Evolutionary conservation across 2,329 filamentous ascomycete species (phyloP), one percentile per base, ranked within the genome.

Genomic region (Huntiella omanensis): DNA sequence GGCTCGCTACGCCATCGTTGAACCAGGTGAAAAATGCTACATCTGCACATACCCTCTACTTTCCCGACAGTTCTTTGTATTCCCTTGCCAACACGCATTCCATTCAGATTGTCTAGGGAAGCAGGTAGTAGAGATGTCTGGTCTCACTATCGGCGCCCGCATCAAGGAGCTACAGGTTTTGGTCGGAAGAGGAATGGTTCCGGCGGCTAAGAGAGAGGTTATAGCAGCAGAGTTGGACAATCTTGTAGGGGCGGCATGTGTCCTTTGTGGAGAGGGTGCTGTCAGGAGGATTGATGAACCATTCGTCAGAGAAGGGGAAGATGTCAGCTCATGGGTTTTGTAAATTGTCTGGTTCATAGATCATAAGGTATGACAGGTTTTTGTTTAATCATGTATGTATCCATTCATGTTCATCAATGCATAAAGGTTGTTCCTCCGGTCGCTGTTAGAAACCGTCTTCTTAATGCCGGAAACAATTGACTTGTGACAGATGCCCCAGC

Each of bases 31-130:
- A 66, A 80, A 84, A 58, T 98, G 91, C 61, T 92, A 88, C 64
- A 75, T 81, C 2, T 98, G 91, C 57, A 75, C 78, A 0, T 63
- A 96, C 47, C 91, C 91, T 7, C 64, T 98, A 46, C 69, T 98
- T 12, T 87, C 83, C 57, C 67, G 87, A 46, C 87, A 95, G 56
- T 98, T 98, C 63, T 98, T 96, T 55, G 91, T 98, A 13, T 98
- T 98, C 54, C 91, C 91, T 0, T 98, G 91, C 61, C 91, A 98
- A 65, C 91, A 98, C 62, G 83, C 87, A 3, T 98, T 98, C 57
- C 91, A 98, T 61, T 88, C 83, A 37, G 91, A 98, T 59, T 98
- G 91, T 59, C 64, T 98, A 42, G 88, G 85, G 0, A 79, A 76
- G 55, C 82, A 81, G 57, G 85, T 96, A 1, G 70, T 95, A 45